phyloP scores from a whole-genome alignment of 495 filamentous ascomycete species.

The Penicillium manginii region DNA sequence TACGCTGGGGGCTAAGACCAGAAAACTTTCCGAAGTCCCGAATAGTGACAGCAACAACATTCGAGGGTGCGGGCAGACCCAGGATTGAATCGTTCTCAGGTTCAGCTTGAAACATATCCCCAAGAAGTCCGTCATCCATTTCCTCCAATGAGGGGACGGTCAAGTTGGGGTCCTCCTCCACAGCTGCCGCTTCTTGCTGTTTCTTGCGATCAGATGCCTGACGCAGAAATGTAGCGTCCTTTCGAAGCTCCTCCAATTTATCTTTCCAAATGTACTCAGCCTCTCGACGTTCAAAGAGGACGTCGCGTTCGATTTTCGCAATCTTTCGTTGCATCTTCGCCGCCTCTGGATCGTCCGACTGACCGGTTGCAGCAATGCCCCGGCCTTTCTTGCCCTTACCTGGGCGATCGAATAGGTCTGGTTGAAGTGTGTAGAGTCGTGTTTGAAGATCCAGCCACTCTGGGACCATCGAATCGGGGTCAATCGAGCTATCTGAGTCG shows the following conservation, averaged over 20 bases:
- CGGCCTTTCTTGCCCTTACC: conserved; percentile 49
- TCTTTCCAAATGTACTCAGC: conserved; percentile 76
- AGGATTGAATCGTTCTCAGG: conserved; percentile 27
- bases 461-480: conserved; percentile 75
- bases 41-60: conserved; percentile 50
- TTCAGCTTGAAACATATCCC: conserved; percentile 69
- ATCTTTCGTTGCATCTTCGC: conserved; percentile 71
- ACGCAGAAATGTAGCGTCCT: conserved; percentile 50
- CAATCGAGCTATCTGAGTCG: conserved; percentile 59
- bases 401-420: conserved; percentile 56
- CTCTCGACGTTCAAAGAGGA: conserved; percentile 79
- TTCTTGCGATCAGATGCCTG: conserved; percentile 36
- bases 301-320: conserved; percentile 76
- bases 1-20: conserved; percentile 68
- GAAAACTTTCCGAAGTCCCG: conserved; percentile 83
- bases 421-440: conserved; percentile 71
- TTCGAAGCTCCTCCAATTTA: conserved; percentile 67
- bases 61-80: conserved; percentile 23
- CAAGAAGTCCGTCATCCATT: conserved; percentile 62
- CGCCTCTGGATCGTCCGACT: conserved; percentile 51
- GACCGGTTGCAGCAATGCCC: conserved; percentile 24
- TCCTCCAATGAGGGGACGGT: conserved; percentile 55
- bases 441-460: conserved; percentile 73
- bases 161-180: conserved; percentile 15
- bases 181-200: conserved; percentile 51